Base-by-base conservation (phyloP, 2,329 filamentous ascomycete species). In the Canariomyces notabilis region DNA sequence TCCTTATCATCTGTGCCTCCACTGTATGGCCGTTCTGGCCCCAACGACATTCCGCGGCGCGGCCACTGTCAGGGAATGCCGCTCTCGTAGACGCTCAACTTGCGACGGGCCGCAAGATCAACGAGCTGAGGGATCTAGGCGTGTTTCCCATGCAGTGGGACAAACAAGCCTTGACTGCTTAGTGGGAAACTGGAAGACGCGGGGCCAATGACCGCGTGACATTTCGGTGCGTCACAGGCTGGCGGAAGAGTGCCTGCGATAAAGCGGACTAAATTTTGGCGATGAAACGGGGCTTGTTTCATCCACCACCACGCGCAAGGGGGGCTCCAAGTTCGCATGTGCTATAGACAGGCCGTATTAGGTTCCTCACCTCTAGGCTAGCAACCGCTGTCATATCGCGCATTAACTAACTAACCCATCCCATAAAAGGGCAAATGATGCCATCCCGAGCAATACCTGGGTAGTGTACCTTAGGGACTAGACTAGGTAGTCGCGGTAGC, bases 281-380 rank as follows among this genome's bases (percentile, higher is more conserved):
- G 42, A 49, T 58, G 56, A 58, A 58, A 58, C 56, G 47, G 46
- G 34, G 42, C 34, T 39, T 46, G 57, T 59, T 59, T 59, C 57
- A 57, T 49, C 48, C 46, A 54, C 44, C 37, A 48, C 42, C 33
- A 43, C 23, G 42, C 33, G 33, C 40, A 46, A 42, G 49, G 49
- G 21, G 37, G 38, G 29, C n/a, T 22, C 12, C 37, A 33, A 18
- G 48, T 50, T 45, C 6, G 34, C 26, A 32, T 29, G 11, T 50
- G 48, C 44, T 57, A 53, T n/a, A n/a, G n/a, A n/a, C n/a, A n/a
- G n/a, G n/a, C n/a, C n/a, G n/a, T n/a, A n/a, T n/a, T n/a, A n/a
- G n/a, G n/a, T n/a, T n/a, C n/a, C n/a, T n/a, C n/a, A n/a, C n/a
- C n/a, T n/a, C n/a, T n/a, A n/a, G n/a, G n/a, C 49, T 48, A 50